Evolutionary conservation across 257 asterid species (phyloP).

Genomic region (Apocynum venetum): DNA sequence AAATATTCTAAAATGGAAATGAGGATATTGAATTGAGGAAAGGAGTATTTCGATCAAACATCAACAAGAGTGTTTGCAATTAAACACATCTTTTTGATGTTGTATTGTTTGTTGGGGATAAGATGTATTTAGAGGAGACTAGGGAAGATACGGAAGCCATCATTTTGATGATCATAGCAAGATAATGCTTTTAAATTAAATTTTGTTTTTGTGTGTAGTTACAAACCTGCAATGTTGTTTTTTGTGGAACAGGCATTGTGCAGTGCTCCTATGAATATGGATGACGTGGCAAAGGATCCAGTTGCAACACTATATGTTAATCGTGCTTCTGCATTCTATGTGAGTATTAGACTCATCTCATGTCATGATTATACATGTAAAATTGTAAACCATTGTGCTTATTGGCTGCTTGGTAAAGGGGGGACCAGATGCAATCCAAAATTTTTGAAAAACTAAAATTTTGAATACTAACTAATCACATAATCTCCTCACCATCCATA

Average conservation of each 20-base stretch:
- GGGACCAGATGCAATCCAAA: neutral
- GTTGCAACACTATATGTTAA: slow-evolving; percentile 68
- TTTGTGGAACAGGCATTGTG: slow-evolving; percentile 65
- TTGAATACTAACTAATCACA: neutral
- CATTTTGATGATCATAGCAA: neutral
- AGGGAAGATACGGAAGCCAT: neutral
- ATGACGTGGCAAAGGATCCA: slow-evolving; percentile 49
- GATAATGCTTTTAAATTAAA: neutral
- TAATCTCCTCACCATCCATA: neutral
- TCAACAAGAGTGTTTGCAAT: neutral
- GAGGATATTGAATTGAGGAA: no score
- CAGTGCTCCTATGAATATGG: slow-evolving; percentile 55
- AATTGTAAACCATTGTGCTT: slow-evolving; percentile 6
- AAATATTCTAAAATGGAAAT: no score
- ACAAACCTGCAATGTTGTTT: neutral
- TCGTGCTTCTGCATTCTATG: slow-evolving; percentile 82
- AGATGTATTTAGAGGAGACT: neutral
- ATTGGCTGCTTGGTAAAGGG: neutral
- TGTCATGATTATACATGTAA: slow-evolving; percentile 1
- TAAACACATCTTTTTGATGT: neutral
- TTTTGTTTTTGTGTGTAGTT: neutral
- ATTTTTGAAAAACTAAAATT: neutral
- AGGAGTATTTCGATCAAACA: neutral
- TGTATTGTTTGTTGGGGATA: neutral
- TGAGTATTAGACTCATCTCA: slow-evolving; percentile 35